Conservation (phyloP, 495 filamentous ascomycete species). For the Penicillium crystallinum region DNA sequence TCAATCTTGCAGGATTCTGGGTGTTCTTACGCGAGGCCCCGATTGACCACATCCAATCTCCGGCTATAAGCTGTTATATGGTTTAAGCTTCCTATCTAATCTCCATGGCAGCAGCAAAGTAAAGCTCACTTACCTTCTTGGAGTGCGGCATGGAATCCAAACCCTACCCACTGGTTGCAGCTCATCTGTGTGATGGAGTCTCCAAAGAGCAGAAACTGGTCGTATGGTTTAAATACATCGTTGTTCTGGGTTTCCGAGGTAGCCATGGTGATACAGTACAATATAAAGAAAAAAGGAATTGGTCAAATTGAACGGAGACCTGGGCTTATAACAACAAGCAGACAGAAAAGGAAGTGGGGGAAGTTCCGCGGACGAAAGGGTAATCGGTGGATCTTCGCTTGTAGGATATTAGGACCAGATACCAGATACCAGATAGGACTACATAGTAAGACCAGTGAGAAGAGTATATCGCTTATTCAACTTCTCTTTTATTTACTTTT, state of each 20-base stretch:
- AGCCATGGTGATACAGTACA: background rate
- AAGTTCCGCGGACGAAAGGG: conserved; percentile 18
- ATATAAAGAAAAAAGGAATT: background rate
- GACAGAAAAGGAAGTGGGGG: conserved; percentile 5
- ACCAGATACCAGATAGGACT: no score
- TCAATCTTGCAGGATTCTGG: background rate
- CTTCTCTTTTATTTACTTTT: background rate
- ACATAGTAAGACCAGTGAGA: no score
- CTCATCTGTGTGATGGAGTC: conserved; percentile 72
- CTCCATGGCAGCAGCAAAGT: background rate
- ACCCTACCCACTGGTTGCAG: conserved; percentile 53
- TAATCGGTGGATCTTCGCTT: conserved; percentile 10
- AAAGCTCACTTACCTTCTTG: conserved; percentile 53
- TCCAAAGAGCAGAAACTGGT: conserved; percentile 75
- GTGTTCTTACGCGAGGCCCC: conserved; percentile 53
- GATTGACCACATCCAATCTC: conserved; percentile 62
- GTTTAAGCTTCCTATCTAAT: no score
- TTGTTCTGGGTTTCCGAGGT: background rate
- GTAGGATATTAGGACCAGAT: background rate
- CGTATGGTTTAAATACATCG: conserved; percentile 39
- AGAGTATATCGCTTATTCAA: background rate
- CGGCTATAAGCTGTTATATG: conserved; percentile 56
- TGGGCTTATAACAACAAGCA: conserved; percentile 6
- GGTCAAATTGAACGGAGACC: background rate
- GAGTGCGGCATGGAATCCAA: conserved; percentile 66